Evolutionary conservation across 331 rosid species (phyloP).

Genomic region (Ulmus americana): DNA sequence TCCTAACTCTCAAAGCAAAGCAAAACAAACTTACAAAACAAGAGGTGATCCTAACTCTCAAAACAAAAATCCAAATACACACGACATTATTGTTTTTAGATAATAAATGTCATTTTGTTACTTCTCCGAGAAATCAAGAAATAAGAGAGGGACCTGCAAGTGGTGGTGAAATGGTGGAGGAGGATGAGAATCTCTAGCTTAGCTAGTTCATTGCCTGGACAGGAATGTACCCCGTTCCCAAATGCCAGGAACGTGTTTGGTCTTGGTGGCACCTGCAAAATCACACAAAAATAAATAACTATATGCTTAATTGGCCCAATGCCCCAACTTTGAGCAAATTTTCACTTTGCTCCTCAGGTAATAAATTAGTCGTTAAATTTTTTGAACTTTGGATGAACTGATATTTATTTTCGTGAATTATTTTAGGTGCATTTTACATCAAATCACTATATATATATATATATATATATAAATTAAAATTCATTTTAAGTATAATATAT

Average conservation of each 20-base stretch:
- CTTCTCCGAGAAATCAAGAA: not conserved
- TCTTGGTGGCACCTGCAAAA: constrained; percentile 67
- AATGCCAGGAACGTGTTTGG: constrained; percentile 89
- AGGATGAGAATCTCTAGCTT: constrained; percentile 80
- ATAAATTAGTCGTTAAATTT: too few species aligned
- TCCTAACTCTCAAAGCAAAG: not conserved
- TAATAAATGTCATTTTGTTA: not conserved
- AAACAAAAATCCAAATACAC: not conserved
- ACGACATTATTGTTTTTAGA: not conserved
- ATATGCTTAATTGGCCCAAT: not conserved
- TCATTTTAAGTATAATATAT: too few species aligned
- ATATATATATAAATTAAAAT: too few species aligned
- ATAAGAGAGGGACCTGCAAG: constrained; percentile 44
- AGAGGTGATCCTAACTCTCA: not conserved
- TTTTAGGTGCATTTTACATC: too few species aligned
- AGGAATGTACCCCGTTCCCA: constrained; percentile 86
- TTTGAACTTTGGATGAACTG: too few species aligned
- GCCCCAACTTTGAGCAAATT: not conserved
- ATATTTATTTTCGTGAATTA: too few species aligned
- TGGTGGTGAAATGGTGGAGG: constrained; percentile 73
- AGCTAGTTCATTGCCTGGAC: constrained; percentile 95
- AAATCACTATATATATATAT: too few species aligned
- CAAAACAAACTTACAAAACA: not conserved
- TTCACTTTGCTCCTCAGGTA: not conserved
- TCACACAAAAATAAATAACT: constrained; percentile 29